These are phyloP conservation scores for Colletotrichum sp. DNA, from an alignment of 2,329 filamentous ascomycete genomes.

Conservation along the genomic window DNA sequence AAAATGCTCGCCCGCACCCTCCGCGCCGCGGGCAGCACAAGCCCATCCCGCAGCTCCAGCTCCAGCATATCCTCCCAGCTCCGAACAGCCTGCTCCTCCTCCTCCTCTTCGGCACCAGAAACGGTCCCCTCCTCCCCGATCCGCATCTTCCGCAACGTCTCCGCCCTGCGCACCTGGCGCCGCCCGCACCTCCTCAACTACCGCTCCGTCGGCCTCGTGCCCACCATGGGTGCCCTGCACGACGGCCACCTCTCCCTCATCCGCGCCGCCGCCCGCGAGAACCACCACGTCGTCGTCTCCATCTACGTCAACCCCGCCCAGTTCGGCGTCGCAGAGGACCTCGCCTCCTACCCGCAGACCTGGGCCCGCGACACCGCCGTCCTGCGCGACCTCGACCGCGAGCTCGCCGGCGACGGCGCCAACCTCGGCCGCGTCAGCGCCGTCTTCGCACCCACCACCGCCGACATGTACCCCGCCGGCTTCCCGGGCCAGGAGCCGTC, in stretches of 20 bases:
- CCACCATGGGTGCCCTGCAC: slow-evolving; percentile 98
- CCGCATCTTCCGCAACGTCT: slow-evolving; percentile 77
- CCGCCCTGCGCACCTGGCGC: slow-evolving; percentile 73
- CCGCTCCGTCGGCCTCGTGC: slow-evolving; percentile 83
- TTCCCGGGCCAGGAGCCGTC: slow-evolving; percentile 74
- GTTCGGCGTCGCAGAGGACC: slow-evolving; percentile 88
- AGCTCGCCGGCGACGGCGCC: slow-evolving; percentile 67
- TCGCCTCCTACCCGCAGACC: slow-evolving; percentile 87
- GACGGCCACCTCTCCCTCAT: slow-evolving; percentile 87
- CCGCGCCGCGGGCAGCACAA: slow-evolving; percentile 17
- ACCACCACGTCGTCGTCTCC: slow-evolving; percentile 86
- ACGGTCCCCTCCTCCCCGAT: slow-evolving; percentile 64
- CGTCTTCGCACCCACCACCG: slow-evolving; percentile 84
- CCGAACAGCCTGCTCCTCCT: slow-evolving; percentile 26
- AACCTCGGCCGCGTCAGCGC: slow-evolving; percentile 76
- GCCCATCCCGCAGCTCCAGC: not conserved
- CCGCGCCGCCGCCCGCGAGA: slow-evolving; percentile 81
- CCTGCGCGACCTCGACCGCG: slow-evolving; percentile 71
- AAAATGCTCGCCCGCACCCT: slow-evolving; percentile 20
- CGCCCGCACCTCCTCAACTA: slow-evolving; percentile 68
- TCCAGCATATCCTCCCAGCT: slow-evolving; percentile 8
- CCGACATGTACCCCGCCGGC: slow-evolving; percentile 87
- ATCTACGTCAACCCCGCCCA: slow-evolving; percentile 98
- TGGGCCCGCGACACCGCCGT: slow-evolving; percentile 79
- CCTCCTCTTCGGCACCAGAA: slow-evolving; percentile 32